Percentiles rank a stretch among this genome's conserved stretches.
phyloP scores from a whole-genome alignment of 164 flowering plant genomes.

The Berberis vulgaris region DNA sequence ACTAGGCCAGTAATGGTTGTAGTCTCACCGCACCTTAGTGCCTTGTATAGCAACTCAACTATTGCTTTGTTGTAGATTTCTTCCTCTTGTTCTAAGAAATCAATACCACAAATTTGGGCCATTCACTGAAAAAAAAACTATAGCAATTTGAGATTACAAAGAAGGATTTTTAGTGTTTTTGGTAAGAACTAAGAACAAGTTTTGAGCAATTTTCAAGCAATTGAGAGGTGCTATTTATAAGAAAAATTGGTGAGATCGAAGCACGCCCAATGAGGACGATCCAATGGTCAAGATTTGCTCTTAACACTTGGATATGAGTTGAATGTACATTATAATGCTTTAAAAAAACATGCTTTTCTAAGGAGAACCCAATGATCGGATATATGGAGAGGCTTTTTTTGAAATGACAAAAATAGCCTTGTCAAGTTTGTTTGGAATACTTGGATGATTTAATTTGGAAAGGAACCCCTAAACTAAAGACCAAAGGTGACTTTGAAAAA shows the following conservation, averaged over 20 bases:
- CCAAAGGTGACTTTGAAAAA: too few species aligned
- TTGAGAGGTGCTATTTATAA: conserved; percentile 1
- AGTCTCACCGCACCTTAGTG: conserved; percentile 27
- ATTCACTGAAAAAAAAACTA: too few species aligned
- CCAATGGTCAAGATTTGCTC: conserved; percentile 5
- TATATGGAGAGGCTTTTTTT: neutral
- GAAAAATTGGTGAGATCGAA: neutral
- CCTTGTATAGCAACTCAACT: conserved; percentile 40
- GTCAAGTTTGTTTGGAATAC: too few species aligned
- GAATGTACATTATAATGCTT: neutral
- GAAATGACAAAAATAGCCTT: neutral
- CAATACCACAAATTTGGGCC: neutral
- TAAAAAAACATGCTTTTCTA: neutral
- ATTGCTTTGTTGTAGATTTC: conserved; percentile 23
- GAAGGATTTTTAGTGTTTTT: too few species aligned
- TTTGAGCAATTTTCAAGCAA: too few species aligned
- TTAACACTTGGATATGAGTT: neutral
- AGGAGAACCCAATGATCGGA: neutral
- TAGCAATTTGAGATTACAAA: too few species aligned
- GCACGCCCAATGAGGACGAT: conserved; percentile 6
- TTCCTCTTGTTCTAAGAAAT: neutral
- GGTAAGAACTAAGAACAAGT: too few species aligned
- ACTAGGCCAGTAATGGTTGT: conserved; percentile 26
- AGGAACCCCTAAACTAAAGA: too few species aligned
- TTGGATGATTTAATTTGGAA: too few species aligned